Evolutionary conservation across 2,329 filamentous ascomycete species (phyloP).

Genomic region (Tolypocladium album): DNA sequence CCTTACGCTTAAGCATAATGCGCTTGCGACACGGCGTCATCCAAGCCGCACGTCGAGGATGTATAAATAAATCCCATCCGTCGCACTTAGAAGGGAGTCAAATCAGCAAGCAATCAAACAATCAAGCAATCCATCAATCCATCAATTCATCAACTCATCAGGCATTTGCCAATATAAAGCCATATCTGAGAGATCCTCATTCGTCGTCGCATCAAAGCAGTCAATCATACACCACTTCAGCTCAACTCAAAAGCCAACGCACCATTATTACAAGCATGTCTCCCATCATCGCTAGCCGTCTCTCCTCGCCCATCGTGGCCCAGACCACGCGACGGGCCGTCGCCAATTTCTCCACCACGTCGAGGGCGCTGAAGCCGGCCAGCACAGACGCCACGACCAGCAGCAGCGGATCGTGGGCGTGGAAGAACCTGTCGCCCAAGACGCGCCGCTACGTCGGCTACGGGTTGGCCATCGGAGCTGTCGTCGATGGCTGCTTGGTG

Average conservation of each 20-base stretch:
- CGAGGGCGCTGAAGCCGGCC: constrained; percentile 4
- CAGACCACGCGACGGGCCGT: constrained; percentile 5
- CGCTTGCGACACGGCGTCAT: not conserved
- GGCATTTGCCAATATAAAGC: not conserved
- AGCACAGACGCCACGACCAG: not conserved
- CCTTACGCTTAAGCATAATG: constrained; percentile 15
- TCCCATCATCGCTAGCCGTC: constrained; percentile 8
- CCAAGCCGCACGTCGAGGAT: not conserved
- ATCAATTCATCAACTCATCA: no score
- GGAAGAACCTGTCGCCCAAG: constrained; percentile 16
- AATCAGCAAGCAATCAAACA: not conserved
- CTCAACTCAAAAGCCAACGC: not conserved
- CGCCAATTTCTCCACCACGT: constrained; percentile 13
- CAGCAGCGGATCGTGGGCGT: constrained; percentile 8
- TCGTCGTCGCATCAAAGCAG: not conserved
- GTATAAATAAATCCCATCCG: not conserved
- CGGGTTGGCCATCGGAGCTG: constrained; percentile 8
- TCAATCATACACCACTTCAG: not conserved
- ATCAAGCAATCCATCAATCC: not conserved
- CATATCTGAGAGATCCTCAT: not conserved
- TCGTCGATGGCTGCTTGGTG: constrained; percentile 13
- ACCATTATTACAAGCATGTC: constrained; percentile 6
- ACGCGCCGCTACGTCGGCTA: constrained; percentile 14
- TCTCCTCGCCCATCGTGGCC: constrained; percentile 6
- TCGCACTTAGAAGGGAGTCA: not conserved